phyloP scores from a whole-genome alignment of 768 basidiomycete species.

The Tricholoma flavovirens region DNA sequence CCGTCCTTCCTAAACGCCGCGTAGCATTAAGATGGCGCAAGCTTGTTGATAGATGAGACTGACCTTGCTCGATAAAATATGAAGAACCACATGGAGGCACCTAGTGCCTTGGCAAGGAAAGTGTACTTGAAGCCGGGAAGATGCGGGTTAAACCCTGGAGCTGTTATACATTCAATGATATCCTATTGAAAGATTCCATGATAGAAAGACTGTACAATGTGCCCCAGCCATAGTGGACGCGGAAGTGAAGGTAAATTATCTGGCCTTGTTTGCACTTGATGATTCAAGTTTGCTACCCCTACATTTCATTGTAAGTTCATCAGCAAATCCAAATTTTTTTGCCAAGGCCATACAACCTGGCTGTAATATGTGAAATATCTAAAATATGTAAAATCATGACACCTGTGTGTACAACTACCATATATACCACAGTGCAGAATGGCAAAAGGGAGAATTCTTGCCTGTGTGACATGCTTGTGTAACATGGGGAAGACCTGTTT shows the following conservation, averaged over 20 bases:
- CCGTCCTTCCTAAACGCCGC: slow-evolving; percentile 59
- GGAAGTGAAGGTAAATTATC: slow-evolving; percentile 1
- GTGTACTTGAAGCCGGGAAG: slow-evolving; percentile 72
- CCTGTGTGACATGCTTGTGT: too few relatives aligned
- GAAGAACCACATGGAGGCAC: slow-evolving; percentile 98
- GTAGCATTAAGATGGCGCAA: not conserved
- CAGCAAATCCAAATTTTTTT: too few relatives aligned
- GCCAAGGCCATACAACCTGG: too few relatives aligned
- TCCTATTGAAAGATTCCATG: not conserved
- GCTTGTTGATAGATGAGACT: slow-evolving; percentile 22
- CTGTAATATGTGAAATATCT: too few relatives aligned
- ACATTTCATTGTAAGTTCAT: too few relatives aligned
- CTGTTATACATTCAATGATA: slow-evolving; percentile 25
- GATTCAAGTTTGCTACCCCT: too few relatives aligned
- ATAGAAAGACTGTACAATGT: slow-evolving; percentile 24
- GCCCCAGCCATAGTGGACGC: slow-evolving; percentile 34
- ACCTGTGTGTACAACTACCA: too few relatives aligned
- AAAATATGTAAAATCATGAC: too few relatives aligned
- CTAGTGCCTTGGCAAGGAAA: slow-evolving; percentile 78
- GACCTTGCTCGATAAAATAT: slow-evolving; percentile 94
- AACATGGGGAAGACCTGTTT: too few relatives aligned
- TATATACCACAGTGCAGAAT: too few relatives aligned
- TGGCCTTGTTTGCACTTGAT: slow-evolving; percentile 11
- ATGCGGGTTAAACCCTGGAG: slow-evolving; percentile 84
- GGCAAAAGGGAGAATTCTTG: too few relatives aligned